Evolutionary conservation across 331 rosid species (phyloP).

Genomic region (Cydonia oblonga): DNA sequence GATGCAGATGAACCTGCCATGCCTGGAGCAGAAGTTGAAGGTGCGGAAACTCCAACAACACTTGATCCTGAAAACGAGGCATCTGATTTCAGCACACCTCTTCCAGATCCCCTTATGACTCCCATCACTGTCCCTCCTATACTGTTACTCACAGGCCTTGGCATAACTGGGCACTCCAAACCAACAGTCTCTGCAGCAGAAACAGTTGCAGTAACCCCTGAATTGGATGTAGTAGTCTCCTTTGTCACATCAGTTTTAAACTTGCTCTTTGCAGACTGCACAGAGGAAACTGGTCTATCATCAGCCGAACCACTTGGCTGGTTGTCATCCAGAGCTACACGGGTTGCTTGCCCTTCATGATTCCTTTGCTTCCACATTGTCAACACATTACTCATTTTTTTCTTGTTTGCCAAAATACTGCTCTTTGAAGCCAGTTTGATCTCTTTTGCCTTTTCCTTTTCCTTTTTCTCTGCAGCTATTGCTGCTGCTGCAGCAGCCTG

Average conservation of each 20-base stretch:
- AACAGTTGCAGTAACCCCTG: slow-evolving; percentile 29
- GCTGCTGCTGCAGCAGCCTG: slow-evolving; percentile 99
- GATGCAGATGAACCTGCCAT: slow-evolving; percentile 22
- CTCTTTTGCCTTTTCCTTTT: slow-evolving; percentile 81
- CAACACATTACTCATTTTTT: slow-evolving; percentile 94
- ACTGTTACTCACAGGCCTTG: slow-evolving; percentile 79
- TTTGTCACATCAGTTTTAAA: slow-evolving; percentile 39
- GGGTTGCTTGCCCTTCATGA: slow-evolving; percentile 85
- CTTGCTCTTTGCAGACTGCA: slow-evolving; percentile 53
- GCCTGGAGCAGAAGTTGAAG: slow-evolving; percentile 30
- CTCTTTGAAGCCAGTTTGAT: slow-evolving; percentile 90
- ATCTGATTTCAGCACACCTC: slow-evolving; percentile 61
- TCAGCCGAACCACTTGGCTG: slow-evolving; percentile 42
- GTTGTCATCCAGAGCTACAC: slow-evolving; percentile 71
- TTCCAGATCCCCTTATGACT: slow-evolving; percentile 95
- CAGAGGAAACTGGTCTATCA: slow-evolving; percentile 46
- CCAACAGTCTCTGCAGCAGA: slow-evolving; percentile 28
- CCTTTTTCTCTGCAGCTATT: slow-evolving; percentile 92
- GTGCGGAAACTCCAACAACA: slow-evolving; percentile 13
- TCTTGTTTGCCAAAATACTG: slow-evolving; percentile 90
- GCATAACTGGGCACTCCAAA: slow-evolving; percentile 51
- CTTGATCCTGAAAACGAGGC: slow-evolving; percentile 36
- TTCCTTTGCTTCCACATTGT: slow-evolving; percentile 97
- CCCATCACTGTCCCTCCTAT: slow-evolving; percentile 88
- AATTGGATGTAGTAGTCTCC: slow-evolving; percentile 35